A percentile compares a stretch with the other conserved stretches of the same genome.
Evolutionary conservation across 148 eudicot genomes (phyloP).

Genomic region (Fagopyrum esculentum): DNA sequence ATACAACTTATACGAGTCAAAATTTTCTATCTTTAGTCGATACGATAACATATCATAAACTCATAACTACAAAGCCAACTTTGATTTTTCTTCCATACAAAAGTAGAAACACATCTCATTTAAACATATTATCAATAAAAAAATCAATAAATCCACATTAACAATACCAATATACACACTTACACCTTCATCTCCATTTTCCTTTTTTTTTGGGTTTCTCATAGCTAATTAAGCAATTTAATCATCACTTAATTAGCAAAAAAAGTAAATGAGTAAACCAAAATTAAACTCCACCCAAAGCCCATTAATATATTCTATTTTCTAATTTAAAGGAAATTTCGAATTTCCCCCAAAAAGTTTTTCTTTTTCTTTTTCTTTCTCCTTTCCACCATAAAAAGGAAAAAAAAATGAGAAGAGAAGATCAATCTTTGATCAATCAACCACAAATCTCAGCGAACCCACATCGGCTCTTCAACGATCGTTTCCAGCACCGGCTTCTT

Average conservation of each 20-base stretch:
- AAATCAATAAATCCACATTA: neutral
- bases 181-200: neutral
- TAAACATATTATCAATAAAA: too few relatives aligned
- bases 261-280: neutral
- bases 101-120: too few relatives aligned
- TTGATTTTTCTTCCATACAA: too few relatives aligned
- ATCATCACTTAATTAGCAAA: neutral
- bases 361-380: neutral
- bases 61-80: too few relatives aligned
- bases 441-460: slow-evolving; percentile 25
- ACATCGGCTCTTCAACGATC: slow-evolving; percentile 70
- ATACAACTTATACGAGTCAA: too few relatives aligned
- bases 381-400: neutral
- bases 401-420: slow-evolving; percentile 3
- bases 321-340: neutral
- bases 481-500: slow-evolving; percentile 90
- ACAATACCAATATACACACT: neutral
- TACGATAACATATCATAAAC: too few relatives aligned
- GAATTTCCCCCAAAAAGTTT: slow-evolving; percentile 2
- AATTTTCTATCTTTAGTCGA: too few relatives aligned
- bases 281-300: neutral
- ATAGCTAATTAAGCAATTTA: neutral
- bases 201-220: neutral
- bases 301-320: neutral
- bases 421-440: neutral